phyloP scores from a whole-genome alignment of 2,329 filamentous ascomycete species.

The Botryosphaeria agaves region DNA sequence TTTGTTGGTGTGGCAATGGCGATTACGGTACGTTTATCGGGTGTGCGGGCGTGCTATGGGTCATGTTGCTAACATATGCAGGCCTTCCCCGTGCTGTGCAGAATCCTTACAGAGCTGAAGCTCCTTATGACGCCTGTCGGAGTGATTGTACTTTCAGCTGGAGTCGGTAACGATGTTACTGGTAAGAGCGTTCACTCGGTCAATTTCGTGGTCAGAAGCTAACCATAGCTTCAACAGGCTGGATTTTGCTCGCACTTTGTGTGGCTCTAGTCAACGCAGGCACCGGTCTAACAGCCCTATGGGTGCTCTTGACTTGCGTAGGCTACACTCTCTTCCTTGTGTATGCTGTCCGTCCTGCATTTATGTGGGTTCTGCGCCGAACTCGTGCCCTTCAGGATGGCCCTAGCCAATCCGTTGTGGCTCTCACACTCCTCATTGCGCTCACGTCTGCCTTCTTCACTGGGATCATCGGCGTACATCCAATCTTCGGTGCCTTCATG shows the following conservation, averaged over 20 bases:
- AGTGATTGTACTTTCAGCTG: slow-evolving; percentile 75
- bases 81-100: slow-evolving; percentile 77
- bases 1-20: slow-evolving; percentile 90
- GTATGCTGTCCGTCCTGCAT: slow-evolving; percentile 53
- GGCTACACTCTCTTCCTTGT: slow-evolving; percentile 64
- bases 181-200: slow-evolving; percentile 25
- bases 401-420: slow-evolving; percentile 70
- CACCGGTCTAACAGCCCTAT: slow-evolving; percentile 67
- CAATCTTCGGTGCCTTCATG: slow-evolving; percentile 88
- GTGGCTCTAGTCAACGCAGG: slow-evolving; percentile 84
- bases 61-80: slow-evolving; percentile 10
- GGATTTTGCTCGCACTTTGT: slow-evolving; percentile 84
- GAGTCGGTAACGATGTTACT: slow-evolving; percentile 81
- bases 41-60: not conserved
- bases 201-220: too few species aligned
- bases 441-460: slow-evolving; percentile 76
- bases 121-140: slow-evolving; percentile 69
- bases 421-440: slow-evolving; percentile 63
- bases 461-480: slow-evolving; percentile 76
- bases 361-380: slow-evolving; percentile 55
- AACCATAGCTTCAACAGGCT: slow-evolving; percentile 38
- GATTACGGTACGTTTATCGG: slow-evolving; percentile 49
- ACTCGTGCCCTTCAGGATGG: slow-evolving; percentile 73
- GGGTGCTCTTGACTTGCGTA: slow-evolving; percentile 58
- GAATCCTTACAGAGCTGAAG: slow-evolving; percentile 83